Conservation (phyloP, 1,139 yeast genomes). For the Geotrichum reessii region DNA sequence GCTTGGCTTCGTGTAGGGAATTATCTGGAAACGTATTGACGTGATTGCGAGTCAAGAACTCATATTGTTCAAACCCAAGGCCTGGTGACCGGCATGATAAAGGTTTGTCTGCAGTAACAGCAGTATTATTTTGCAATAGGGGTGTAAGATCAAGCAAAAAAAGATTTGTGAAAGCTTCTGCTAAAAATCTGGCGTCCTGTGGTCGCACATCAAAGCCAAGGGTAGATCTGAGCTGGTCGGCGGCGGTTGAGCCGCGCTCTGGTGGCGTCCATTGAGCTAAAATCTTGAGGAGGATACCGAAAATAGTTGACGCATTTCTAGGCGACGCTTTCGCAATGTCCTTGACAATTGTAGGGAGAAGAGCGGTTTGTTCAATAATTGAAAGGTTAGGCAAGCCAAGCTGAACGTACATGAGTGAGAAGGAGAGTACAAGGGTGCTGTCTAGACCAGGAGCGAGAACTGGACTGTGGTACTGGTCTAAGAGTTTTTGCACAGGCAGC, state of each 20-base stretch:
- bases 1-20: conserved; percentile 40
- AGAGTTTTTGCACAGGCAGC: conserved; percentile 57
- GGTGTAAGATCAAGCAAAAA: conserved; percentile 45
- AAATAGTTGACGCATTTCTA: conserved; percentile 52
- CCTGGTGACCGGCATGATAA: conserved; percentile 51
- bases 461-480: conserved; percentile 59
- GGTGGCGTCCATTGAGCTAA: conserved; percentile 49
- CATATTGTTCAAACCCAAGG: conserved; percentile 47
- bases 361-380: conserved; percentile 23
- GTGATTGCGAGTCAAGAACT: conserved; percentile 62
- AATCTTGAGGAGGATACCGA: conserved; percentile 54
- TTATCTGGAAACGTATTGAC: conserved; percentile 55
- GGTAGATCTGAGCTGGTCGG: conserved; percentile 35
- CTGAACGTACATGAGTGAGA: conserved; percentile 60
- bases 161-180: conserved; percentile 48
- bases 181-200: conserved; percentile 42
- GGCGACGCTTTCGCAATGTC: conserved; percentile 41
- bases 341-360: conserved; percentile 48
- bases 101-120: background rate
- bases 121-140: background rate
- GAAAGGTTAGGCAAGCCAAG: conserved; percentile 49
- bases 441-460: conserved; percentile 43
- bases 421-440: conserved; percentile 52
- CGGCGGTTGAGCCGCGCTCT: conserved; percentile 43
- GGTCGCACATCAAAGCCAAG: conserved; percentile 30